phyloP scores from a whole-genome alignment of 257 asterid genomes.

The Cinchona pubescens region DNA sequence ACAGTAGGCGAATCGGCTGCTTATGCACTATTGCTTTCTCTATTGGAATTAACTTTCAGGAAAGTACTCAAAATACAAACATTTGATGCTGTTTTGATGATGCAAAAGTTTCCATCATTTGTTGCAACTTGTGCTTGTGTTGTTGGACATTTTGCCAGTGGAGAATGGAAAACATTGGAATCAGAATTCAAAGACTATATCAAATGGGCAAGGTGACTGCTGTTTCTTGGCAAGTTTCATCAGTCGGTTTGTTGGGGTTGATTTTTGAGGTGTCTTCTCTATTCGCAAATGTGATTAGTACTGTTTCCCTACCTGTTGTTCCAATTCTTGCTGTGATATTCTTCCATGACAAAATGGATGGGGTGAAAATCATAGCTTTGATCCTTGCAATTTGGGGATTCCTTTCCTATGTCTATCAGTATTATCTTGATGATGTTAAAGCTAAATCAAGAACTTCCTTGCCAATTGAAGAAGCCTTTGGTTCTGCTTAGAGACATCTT shows the following conservation, averaged over 20 bases:
- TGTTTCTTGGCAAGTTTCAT: slow-evolving; percentile 34
- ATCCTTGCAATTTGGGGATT: slow-evolving; percentile 44
- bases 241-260: slow-evolving; percentile 35
- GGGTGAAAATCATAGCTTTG: slow-evolving; percentile 33
- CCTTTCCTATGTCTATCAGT: slow-evolving; percentile 36
- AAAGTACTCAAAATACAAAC: slow-evolving; percentile 28
- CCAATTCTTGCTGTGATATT: slow-evolving; percentile 42
- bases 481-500: background rate
- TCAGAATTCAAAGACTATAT: slow-evolving; percentile 25
- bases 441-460: slow-evolving; percentile 17
- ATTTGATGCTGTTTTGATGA: slow-evolving; percentile 26
- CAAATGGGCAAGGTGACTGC: slow-evolving; percentile 31
- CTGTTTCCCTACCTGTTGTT: slow-evolving; percentile 27
- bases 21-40: slow-evolving; percentile 25
- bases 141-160: slow-evolving; percentile 38
- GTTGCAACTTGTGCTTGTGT: slow-evolving; percentile 28
- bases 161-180: slow-evolving; percentile 25
- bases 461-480: background rate
- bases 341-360: slow-evolving; percentile 41
- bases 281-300: slow-evolving; percentile 38
- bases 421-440: slow-evolving; percentile 35
- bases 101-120: slow-evolving; percentile 26
- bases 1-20: slow-evolving; percentile 38
- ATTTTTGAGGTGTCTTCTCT: slow-evolving; percentile 40
- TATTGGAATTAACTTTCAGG: slow-evolving; percentile 26